These are phyloP conservation scores for Phialocephala subalpina DNA, from an alignment of 2,329 filamentous ascomycete genomes.

Conservation along the genomic window DNA sequence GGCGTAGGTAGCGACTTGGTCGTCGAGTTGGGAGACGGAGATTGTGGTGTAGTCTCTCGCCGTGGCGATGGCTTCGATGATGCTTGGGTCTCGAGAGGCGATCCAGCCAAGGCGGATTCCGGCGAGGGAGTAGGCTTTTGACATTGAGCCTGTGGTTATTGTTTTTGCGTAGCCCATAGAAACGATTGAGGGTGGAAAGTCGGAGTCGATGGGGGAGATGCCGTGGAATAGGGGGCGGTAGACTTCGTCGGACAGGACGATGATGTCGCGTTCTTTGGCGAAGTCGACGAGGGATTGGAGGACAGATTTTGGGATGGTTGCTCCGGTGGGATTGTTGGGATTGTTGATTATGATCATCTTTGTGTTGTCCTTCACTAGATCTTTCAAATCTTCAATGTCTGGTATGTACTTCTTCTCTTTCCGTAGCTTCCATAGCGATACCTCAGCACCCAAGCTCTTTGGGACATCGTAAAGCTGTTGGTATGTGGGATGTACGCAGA, in stretches of 20 bases:
- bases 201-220: conserved; percentile 39
- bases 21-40: conserved; percentile 83
- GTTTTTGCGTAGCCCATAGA: conserved; percentile 76
- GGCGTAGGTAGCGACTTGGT: conserved; percentile 79
- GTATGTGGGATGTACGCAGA: conserved; percentile 88
- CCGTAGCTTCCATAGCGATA: conserved; percentile 77
- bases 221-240: conserved; percentile 83
- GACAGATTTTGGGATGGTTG: conserved; percentile 67
- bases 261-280: conserved; percentile 68
- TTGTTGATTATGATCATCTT: conserved; percentile 78
- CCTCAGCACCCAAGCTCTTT: conserved; percentile 75
- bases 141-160: conserved; percentile 81
- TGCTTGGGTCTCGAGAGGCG: conserved; percentile 66
- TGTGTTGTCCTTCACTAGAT: conserved; percentile 71
- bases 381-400: conserved; percentile 70
- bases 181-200: conserved; percentile 73
- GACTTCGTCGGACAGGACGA: conserved; percentile 80
- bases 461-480: conserved; percentile 85
- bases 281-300: conserved; percentile 69
- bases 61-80: conserved; percentile 69
- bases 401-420: conserved; percentile 72
- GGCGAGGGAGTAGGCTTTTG: conserved; percentile 84
- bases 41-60: conserved; percentile 87
- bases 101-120: conserved; percentile 88
- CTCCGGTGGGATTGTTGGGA: conserved; percentile 84